phyloP scores from a whole-genome alignment of 192 early-diverging fungal genomes.

The Coemansia sp. region DNA sequence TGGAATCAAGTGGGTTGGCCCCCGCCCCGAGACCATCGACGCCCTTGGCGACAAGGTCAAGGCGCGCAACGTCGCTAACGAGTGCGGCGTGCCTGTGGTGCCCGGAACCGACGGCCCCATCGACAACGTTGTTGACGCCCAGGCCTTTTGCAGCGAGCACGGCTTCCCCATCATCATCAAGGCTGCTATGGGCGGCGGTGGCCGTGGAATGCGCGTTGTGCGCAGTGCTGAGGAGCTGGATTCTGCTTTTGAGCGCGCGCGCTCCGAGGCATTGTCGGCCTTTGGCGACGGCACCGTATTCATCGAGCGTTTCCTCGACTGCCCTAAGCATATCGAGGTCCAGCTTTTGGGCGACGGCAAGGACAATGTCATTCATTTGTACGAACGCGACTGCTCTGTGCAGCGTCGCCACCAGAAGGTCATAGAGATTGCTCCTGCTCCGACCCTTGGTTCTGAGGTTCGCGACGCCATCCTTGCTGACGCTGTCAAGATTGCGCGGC shows the following conservation, averaged over 20 bases:
- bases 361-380: conserved; percentile 89
- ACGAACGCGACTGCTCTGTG: conserved; percentile 96
- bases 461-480: conserved; percentile 82
- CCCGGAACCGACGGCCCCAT: conserved; percentile 92
- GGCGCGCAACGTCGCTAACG: conserved; percentile 79
- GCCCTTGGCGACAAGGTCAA: conserved; percentile 94
- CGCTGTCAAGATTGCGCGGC: conserved; percentile 88
- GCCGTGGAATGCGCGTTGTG: conserved; percentile 95
- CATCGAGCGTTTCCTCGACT: conserved; percentile 89
- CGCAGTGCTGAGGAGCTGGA: conserved; percentile 69
- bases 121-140: conserved; percentile 61
- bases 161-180: conserved; percentile 97
- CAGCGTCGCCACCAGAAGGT: conserved; percentile 98
- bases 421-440: conserved; percentile 87
- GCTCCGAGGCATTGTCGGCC: conserved; percentile 83
- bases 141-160: conserved; percentile 73
- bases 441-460: conserved; percentile 63
- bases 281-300: conserved; percentile 98
- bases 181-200: conserved; percentile 95
- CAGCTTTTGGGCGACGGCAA: conserved; percentile 85
- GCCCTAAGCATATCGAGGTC: conserved; percentile 95
- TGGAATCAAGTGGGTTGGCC: conserved; percentile 92
- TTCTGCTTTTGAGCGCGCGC: conserved; percentile 79
- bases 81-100: conserved; percentile 83
- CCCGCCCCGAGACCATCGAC: conserved; percentile 79